Percentiles rank a stretch among this genome's conserved stretches.
phyloP scores from a whole-genome alignment of 495 filamentous ascomycete genomes.

The Neurospora terricola region DNA sequence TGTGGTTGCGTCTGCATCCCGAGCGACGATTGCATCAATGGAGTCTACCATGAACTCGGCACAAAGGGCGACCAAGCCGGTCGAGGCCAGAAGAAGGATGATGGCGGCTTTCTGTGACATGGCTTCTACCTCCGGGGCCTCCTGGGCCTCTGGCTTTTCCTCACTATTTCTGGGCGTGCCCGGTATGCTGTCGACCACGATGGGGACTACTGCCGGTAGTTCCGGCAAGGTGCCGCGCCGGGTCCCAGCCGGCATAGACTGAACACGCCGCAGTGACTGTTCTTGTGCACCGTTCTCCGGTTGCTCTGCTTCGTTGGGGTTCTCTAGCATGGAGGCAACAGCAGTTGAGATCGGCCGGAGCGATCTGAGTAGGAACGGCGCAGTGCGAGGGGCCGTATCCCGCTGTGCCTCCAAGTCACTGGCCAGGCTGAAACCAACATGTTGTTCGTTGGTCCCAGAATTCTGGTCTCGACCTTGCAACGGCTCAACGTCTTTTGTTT shows the following conservation, averaged over 20 bases:
- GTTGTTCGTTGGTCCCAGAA: conserved; percentile 8
- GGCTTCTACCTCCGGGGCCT: conserved; percentile 23
- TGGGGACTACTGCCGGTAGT: conserved; percentile 14
- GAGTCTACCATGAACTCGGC: conserved; percentile 73
- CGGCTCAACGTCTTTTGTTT: neutral
- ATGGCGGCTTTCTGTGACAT: conserved; percentile 65
- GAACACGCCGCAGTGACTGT: conserved; percentile 27
- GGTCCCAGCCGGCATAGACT: conserved; percentile 25
- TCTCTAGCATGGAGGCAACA: conserved; percentile 28
- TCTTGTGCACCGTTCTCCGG: conserved; percentile 11
- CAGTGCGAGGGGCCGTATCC: conserved; percentile 5
- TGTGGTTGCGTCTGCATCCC: conserved; percentile 26
- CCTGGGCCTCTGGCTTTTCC: neutral
- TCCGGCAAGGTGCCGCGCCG: conserved; percentile 19
- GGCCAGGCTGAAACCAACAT: conserved; percentile 27
- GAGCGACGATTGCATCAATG: conserved; percentile 56
- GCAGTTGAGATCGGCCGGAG: conserved; percentile 49
- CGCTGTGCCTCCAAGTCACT: conserved; percentile 8
- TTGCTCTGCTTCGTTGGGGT: neutral
- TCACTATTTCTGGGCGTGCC: neutral
- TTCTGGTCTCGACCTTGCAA: neutral
- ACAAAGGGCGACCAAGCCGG: conserved; percentile 66
- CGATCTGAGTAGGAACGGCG: conserved; percentile 38
- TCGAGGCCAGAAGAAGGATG: conserved; percentile 62
- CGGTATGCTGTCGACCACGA: conserved; percentile 3